A percentile compares a stretch with the other conserved stretches of the same genome.
Evolutionary conservation across 176 grass and related monocot genomes (phyloP).

Genomic region (Hyparrhenia diplandra): DNA sequence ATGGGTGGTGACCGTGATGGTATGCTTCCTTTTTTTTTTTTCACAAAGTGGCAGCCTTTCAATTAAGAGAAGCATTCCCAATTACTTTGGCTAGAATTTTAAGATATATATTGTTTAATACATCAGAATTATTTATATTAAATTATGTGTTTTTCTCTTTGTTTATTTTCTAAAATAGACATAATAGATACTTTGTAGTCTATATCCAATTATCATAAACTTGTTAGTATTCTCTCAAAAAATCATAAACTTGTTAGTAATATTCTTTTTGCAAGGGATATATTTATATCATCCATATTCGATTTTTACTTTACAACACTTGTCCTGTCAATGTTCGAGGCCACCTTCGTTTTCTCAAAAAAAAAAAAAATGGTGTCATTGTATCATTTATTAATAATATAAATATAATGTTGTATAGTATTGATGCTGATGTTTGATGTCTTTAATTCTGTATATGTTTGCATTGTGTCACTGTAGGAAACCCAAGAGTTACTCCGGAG

Average conservation of each 20-base stretch:
- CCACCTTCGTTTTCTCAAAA: not conserved
- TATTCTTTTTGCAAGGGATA: not conserved
- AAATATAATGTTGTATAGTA: not conserved
- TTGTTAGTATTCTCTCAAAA: no score
- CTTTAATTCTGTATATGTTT: not conserved
- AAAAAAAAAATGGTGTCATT: not conserved
- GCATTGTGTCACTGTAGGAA: slow-evolving; percentile 33
- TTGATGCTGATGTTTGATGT: not conserved
- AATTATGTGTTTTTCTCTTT: not conserved
- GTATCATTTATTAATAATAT: not conserved
- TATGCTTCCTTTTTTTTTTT: not conserved
- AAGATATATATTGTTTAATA: not conserved
- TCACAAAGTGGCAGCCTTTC: not conserved
- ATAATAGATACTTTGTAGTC: not conserved
- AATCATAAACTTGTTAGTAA: no score
- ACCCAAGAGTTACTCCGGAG: slow-evolving; percentile 89
- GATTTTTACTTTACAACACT: not conserved
- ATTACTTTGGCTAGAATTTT: not conserved
- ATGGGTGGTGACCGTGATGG: slow-evolving; percentile 94
- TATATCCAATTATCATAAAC: not conserved
- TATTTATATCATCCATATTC: not conserved
- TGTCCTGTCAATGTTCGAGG: not conserved
- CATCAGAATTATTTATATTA: not conserved
- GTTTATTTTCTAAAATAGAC: not conserved
- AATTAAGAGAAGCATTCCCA: not conserved